Base-by-base conservation (phyloP, 768 basidiomycete species). In the Crassisporium funariophilum region DNA sequence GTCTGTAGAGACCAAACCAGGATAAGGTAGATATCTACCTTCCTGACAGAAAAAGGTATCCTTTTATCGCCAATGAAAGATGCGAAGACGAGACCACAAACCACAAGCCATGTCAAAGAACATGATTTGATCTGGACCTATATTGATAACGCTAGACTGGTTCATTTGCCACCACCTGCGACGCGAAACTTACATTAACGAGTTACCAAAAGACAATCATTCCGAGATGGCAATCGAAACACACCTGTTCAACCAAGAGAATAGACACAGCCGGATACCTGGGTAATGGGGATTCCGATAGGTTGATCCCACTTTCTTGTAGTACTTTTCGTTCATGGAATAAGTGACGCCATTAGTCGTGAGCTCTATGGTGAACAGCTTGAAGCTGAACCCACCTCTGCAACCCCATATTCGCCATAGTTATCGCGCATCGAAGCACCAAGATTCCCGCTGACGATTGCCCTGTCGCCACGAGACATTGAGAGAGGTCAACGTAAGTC, bases 241-340 rank as follows among this genome's bases (percentile, higher is more conserved):
- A 46, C 45, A 76, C 80, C 67, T 73, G 59, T 75, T 77, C 15
- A 83, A 61, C 79, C 78, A 80, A 20, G 71, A 58, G 51, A 75
- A 75, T 16, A 82, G 63, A 59, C 76, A 77, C 21, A 74, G 75
- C 47, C 79, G 74, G 43, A 87, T 73, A 5, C 83, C 84, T 2
- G 81, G 83, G 52, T 80, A 86, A 64, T 87, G 86, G 0, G 86
- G 84, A 57, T 88, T 88, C 10, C 85, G 78, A 63, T 89, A 87
- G 8, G 77, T 81, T 15, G 79, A 64, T n/a, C 79, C 79, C 1
- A 86, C 83, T 68, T 79, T 79, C 35, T 65, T 73, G 58, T 84
- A 83, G 57, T 83, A 84, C 83, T 84, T 29, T 4, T 31, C n/a
- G 29, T 10, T n/a, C 11, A 31, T 31, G 29, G n/a, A 31, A 5